A percentile compares a stretch with the other conserved stretches of the same genome.
These are phyloP conservation scores for Taphrina betulina DNA, from an alignment of 1,139 yeast species.

Conservation along the genomic window DNA sequence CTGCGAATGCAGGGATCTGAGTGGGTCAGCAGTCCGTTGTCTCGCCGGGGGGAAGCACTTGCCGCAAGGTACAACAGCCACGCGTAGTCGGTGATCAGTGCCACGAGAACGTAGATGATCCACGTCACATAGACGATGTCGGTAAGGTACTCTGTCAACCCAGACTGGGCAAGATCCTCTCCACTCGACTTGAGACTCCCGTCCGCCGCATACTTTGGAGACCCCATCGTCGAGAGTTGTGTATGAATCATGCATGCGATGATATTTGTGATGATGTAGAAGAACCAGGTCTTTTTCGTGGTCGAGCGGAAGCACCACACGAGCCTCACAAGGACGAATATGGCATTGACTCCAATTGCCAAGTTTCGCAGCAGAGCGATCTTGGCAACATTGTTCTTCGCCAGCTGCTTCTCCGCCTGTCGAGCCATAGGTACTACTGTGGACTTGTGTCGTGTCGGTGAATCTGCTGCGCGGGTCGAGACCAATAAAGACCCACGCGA, in stretches of 20 bases:
- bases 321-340: conserved; percentile 50
- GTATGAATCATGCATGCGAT: conserved; percentile 61
- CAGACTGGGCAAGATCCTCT: conserved; percentile 62
- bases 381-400: conserved; percentile 55
- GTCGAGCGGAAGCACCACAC: conserved; percentile 51
- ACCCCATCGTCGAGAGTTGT: conserved; percentile 54
- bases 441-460: not conserved
- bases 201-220: conserved; percentile 43
- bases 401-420: conserved; percentile 67
- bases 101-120: conserved; percentile 57
- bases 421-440: conserved; percentile 53
- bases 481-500: too few species aligned
- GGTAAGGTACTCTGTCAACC: conserved; percentile 73
- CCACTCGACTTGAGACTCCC: conserved; percentile 57
- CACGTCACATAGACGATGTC: conserved; percentile 73
- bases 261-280: conserved; percentile 56
- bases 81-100: conserved; percentile 42
- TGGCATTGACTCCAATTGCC: conserved; percentile 50
- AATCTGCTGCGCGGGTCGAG: too few species aligned
- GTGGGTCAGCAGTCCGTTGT: not conserved
- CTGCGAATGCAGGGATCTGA: conserved; percentile 25
- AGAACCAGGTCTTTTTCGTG: conserved; percentile 50
- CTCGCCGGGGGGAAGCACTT: not conserved
- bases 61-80: conserved; percentile 27
- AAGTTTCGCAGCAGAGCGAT: conserved; percentile 57